Evolutionary conservation across 2,329 filamentous ascomycete genomes (phyloP).

Genomic region (Pseudonectria foliicola): DNA sequence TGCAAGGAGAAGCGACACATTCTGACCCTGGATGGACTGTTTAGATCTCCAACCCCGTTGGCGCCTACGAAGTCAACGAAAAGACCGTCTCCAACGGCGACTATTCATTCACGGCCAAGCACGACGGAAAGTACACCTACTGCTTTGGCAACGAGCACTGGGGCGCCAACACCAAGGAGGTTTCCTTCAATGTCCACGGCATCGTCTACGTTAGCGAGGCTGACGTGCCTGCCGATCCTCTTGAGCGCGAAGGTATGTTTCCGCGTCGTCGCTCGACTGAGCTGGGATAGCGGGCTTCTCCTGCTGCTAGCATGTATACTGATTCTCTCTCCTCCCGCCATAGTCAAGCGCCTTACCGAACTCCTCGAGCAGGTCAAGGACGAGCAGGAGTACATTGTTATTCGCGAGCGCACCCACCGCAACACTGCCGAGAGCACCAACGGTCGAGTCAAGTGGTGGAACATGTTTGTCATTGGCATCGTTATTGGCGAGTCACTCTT

Average conservation of each 20-base stretch:
- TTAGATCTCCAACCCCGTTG: conserved; percentile 71
- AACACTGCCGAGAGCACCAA: conserved; percentile 99
- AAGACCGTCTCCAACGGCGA: conserved; percentile 82
- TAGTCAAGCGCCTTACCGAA: conserved; percentile 77
- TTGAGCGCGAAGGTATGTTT: conserved; percentile 79
- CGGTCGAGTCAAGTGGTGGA: conserved; percentile 98
- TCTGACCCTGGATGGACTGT: conserved; percentile 1
- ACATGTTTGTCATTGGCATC: conserved; percentile 86
- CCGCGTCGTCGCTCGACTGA: too few species aligned
- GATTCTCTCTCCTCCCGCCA: background rate
- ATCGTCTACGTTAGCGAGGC: conserved; percentile 93
- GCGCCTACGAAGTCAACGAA: conserved; percentile 71
- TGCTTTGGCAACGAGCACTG: conserved; percentile 99
- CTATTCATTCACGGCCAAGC: conserved; percentile 77
- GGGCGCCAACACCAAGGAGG: conserved; percentile 93
- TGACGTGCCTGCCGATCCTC: conserved; percentile 75
- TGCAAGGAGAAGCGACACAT: conserved; percentile 9
- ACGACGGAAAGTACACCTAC: conserved; percentile 88
- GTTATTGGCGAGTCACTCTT: conserved; percentile 89
- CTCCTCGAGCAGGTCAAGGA: conserved; percentile 90
- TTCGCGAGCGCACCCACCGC: conserved; percentile 90
- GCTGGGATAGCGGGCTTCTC: too few species aligned
- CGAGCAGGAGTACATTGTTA: conserved; percentile 93
- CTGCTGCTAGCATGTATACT: conserved; percentile 9
- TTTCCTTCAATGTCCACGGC: conserved; percentile 98